Evolutionary conservation across 1,284 basidiomycete species (phyloP).

Genomic region (Malassezia restricta): DNA sequence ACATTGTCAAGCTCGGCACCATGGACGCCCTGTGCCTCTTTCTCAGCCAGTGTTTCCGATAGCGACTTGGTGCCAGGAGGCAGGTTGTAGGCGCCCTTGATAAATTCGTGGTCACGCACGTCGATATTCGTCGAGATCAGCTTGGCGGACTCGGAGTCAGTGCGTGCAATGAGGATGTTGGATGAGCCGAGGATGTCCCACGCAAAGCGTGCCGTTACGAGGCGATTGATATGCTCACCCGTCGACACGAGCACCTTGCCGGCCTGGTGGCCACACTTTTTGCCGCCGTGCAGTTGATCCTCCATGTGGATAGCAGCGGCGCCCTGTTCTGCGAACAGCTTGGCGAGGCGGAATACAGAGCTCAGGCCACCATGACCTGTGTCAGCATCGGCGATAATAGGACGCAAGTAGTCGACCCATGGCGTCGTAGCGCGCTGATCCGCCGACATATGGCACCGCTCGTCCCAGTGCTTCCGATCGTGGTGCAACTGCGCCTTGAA

Average conservation of each 20-base stretch:
- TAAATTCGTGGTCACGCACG: slow-evolving; percentile 54
- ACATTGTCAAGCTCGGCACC: slow-evolving; percentile 36
- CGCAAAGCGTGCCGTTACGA: slow-evolving; percentile 72
- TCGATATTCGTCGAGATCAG: slow-evolving; percentile 75
- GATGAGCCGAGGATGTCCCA: slow-evolving; percentile 74
- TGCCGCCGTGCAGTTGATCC: slow-evolving; percentile 46
- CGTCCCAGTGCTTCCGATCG: slow-evolving; percentile 53
- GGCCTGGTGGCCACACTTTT: slow-evolving; percentile 72
- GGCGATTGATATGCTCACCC: slow-evolving; percentile 69
- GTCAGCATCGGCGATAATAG: slow-evolving; percentile 47
- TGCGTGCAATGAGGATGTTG: slow-evolving; percentile 77
- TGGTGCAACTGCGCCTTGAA: slow-evolving; percentile 58
- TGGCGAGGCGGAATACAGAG: slow-evolving; percentile 43
- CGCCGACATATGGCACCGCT: slow-evolving; percentile 56
- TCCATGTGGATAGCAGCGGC: slow-evolving; percentile 43
- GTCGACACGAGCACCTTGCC: slow-evolving; percentile 84
- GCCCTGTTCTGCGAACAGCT: slow-evolving; percentile 49
- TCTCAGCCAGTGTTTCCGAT: slow-evolving; percentile 35
- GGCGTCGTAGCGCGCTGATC: slow-evolving; percentile 51
- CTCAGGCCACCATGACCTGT: slow-evolving; percentile 44
- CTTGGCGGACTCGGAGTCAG: slow-evolving; percentile 79
- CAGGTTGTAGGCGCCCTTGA: slow-evolving; percentile 42
- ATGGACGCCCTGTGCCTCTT: slow-evolving; percentile 30
- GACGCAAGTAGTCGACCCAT: slow-evolving; percentile 48
- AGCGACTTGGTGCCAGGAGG: slow-evolving; percentile 29